These are phyloP conservation scores for Silene coronaria DNA, from an alignment of 179 eudicot species.

Conservation along the genomic window DNA sequence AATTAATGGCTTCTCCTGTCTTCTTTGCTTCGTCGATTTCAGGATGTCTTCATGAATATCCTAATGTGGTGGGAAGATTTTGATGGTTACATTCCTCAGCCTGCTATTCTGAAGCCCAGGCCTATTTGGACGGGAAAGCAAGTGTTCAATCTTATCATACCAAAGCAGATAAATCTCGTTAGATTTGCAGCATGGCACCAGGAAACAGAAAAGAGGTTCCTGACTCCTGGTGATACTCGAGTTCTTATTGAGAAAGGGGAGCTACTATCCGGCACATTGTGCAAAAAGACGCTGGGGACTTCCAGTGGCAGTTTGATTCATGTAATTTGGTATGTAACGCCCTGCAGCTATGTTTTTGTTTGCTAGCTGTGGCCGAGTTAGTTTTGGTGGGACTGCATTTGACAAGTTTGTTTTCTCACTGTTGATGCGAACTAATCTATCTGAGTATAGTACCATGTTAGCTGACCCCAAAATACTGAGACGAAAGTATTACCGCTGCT, in stretches of 20 bases:
- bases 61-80: slow-evolving; percentile 99
- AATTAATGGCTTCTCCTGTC: not conserved
- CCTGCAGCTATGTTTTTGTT: not conserved
- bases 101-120: slow-evolving; percentile 91
- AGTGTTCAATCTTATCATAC: slow-evolving; percentile 93
- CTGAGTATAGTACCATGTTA: not conserved
- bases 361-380: not conserved
- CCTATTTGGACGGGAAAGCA: slow-evolving; percentile 99
- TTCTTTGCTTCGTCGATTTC: slow-evolving; percentile 7
- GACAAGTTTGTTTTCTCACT: not conserved
- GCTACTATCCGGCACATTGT: slow-evolving; percentile 80
- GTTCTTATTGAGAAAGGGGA: slow-evolving; percentile 89
- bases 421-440: not conserved
- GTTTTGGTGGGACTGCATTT: not conserved
- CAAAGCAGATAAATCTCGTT: slow-evolving; percentile 88
- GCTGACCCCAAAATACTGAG: too few species aligned
- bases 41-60: slow-evolving; percentile 99
- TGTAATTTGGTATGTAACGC: slow-evolving; percentile 73
- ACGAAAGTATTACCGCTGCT: not conserved
- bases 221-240: slow-evolving; percentile 94
- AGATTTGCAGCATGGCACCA: slow-evolving; percentile 90
- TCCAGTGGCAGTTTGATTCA: slow-evolving; percentile 95
- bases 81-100: slow-evolving; percentile 93
- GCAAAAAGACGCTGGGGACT: slow-evolving; percentile 94
- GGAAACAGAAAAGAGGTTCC: slow-evolving; percentile 63